Base-by-base conservation (phyloP, 2,329 filamentous ascomycete species). In the Aspergillus nomiae region DNA sequence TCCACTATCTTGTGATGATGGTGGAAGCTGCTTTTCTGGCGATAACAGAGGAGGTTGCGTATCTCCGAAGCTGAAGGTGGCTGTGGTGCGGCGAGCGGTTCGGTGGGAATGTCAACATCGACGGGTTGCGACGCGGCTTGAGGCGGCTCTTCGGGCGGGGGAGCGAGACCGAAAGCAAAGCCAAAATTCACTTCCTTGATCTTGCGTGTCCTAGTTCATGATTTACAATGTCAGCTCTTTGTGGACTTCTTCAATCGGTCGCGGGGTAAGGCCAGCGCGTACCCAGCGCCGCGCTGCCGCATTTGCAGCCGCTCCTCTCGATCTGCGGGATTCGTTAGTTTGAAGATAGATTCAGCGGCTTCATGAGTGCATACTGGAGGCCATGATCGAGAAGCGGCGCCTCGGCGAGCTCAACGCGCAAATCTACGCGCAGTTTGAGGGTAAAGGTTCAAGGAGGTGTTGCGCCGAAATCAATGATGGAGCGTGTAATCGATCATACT, bases 261-360 rank as follows among this genome's bases (percentile, higher is more conserved):
- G 71, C 69, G 68, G 69, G 71, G 69, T 70, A 68, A 21, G 56
- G 50, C 63, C 53, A 61, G 68, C 71, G 75, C 82, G 72, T 82
- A 86, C 83, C 80, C 84, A 72, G 84, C 84, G 73, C 84, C 84
- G 71, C 84, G 84, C 75, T 85, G 81, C 75, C 84, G 84, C 82
- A 85, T 84, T 72, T 82, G 82, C 71, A 80, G 80, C 71, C 83
- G 82, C 77, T 86, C 84, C 71, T 83, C 79, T 74, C 84, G 82
- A 73, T 80, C 82, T 84, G 66, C 62, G 56, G 65, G 54, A 57
- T 8, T 65, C 51, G 50, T 66, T 54, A 45, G 54, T 54, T 59
- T 50, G 30, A 26, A 41, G 56, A 36, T 57, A 36, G 19, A 30
- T 24, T 32, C 28, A 8, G 16, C 8, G 28, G 28, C n/a, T 38